Conservation (phyloP, 139 green algal species). For the Chlamydomonas sp. region DNA sequence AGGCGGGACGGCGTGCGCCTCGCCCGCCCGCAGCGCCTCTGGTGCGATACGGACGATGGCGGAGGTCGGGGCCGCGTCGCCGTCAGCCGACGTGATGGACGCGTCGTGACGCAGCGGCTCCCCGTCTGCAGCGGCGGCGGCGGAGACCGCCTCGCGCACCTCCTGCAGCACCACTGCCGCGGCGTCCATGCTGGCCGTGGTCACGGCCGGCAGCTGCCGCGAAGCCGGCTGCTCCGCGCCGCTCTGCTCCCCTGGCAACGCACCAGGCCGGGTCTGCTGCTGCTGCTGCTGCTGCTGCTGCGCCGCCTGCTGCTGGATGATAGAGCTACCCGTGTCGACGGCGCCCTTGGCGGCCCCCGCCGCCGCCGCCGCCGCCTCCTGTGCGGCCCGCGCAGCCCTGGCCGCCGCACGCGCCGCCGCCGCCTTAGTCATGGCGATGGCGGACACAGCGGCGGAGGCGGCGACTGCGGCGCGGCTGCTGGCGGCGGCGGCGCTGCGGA, state of each 20-base stretch:
- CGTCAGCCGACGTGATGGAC: no score
- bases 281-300: slow-evolving; percentile 14
- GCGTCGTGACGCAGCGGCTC: no score
- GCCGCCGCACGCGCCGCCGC: slow-evolving; percentile 84
- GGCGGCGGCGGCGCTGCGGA: slow-evolving; percentile 85
- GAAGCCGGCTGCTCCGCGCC: not conserved
- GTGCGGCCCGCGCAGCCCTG: slow-evolving; percentile 52
- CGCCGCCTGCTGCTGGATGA: slow-evolving; percentile 16
- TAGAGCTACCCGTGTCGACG: not conserved
- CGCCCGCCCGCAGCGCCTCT: no score
- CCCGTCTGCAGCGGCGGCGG: no score
- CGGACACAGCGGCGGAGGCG: slow-evolving; percentile 81
- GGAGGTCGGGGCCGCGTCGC: no score
- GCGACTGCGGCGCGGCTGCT: slow-evolving; percentile 88
- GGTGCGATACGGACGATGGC: no score
- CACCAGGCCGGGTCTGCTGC: not conserved
- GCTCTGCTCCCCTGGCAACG: slow-evolving; percentile 1
- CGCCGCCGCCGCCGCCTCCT: slow-evolving; percentile 42
- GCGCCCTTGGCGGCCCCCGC: slow-evolving; percentile 28
- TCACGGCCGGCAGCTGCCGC: not conserved
- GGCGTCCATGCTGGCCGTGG: no score
- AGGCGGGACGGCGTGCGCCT: no score
- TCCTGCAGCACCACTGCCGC: not conserved
- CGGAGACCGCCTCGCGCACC: not conserved
- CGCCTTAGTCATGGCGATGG: slow-evolving; percentile 89